Evolutionary conservation across 495 filamentous ascomycete genomes (phyloP).

Genomic region (Xylaria venustula): DNA sequence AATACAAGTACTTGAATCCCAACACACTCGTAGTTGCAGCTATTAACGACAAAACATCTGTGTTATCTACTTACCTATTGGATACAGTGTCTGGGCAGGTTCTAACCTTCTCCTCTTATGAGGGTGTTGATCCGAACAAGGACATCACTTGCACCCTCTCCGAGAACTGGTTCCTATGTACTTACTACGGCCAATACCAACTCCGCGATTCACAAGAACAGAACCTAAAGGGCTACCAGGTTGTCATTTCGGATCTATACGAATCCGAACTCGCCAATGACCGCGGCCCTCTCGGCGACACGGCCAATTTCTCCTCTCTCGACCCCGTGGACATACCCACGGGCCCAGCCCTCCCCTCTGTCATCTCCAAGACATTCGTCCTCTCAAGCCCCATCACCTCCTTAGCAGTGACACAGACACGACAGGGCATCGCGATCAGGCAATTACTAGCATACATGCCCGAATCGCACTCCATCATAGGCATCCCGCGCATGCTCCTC

Average conservation of each 20-base stretch:
- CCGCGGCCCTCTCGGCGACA: constrained; percentile 71
- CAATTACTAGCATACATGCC: constrained; percentile 78
- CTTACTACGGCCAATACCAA: constrained; percentile 67
- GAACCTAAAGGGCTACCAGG: constrained; percentile 77
- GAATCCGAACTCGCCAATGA: constrained; percentile 83
- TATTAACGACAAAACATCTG: constrained; percentile 52
- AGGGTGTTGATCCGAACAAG: constrained; percentile 70
- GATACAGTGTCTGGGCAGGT: constrained; percentile 83
- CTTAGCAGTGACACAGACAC: constrained; percentile 81
- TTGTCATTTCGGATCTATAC: constrained; percentile 84
- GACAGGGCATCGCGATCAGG: constrained; percentile 87
- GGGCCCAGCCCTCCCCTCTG: constrained; percentile 57
- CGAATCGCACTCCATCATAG: constrained; percentile 66
- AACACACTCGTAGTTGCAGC: constrained; percentile 81
- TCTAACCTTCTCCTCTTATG: constrained; percentile 67
- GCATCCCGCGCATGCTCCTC: constrained; percentile 72
- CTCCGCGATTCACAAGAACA: constrained; percentile 48
- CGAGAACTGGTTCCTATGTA: constrained; percentile 95
- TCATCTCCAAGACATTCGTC: constrained; percentile 75
- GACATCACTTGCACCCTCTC: constrained; percentile 74
- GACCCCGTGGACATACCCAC: constrained; percentile 50
- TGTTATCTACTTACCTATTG: constrained; percentile 73
- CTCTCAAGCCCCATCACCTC: constrained; percentile 73
- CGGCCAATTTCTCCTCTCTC: constrained; percentile 70
- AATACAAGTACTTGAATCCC: constrained; percentile 96